Base-by-base conservation (phyloP, 129 eudicot genomes). In the Mikania micrantha region DNA sequence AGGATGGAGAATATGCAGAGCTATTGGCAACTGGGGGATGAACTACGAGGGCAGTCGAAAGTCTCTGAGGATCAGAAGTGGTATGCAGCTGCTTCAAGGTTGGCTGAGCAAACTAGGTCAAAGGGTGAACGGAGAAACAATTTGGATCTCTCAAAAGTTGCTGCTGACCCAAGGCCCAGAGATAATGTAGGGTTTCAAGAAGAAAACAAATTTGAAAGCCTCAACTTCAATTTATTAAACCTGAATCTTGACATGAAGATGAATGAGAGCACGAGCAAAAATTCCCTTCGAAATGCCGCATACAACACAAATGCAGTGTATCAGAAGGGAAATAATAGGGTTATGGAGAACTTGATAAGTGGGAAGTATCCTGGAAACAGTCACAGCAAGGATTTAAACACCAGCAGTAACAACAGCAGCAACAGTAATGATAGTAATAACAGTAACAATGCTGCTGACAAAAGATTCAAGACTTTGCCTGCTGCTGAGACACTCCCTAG, bases 401-500 rank as follows among this genome's bases (percentile, higher is more conserved):
- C 39, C 53, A 68, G 31, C 81, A 78, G 50, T 38, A 82, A 60
- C 27, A 79, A 48, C 64, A 60, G 0, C 61, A 78, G 64, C 15
- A 76, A 75, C 72, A 85, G 17, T 42, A 69, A 77, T 36, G 86
- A 77, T 31, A 78, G 9, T 47, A 56, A 47, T 24, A 83, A 76
- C 77, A 64, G 64, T 20, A 81, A 41, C 69, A 77, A 67, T 82
- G 85, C 76, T 17, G 77, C 60, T 57, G 99, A 94, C 59, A 94
- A 94, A 71, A 90, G 99, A 83, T 94, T 94, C 62, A 94, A 94
- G 88, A 89, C 99, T 56, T 81, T 94, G 77, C 99, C 99, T 72
- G 99, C 97, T 11, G 96, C 99, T 10, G 99, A 94, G 84, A 94
- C 86, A 0, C 95, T 94, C 38, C 99, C 99, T 1, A 82, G 96